Percentiles rank a stretch among this genome's conserved stretches.
Evolutionary conservation across 202 grass and related monocot genomes (phyloP).

Genomic region (Bolboschoenoplectus hybrid): DNA sequence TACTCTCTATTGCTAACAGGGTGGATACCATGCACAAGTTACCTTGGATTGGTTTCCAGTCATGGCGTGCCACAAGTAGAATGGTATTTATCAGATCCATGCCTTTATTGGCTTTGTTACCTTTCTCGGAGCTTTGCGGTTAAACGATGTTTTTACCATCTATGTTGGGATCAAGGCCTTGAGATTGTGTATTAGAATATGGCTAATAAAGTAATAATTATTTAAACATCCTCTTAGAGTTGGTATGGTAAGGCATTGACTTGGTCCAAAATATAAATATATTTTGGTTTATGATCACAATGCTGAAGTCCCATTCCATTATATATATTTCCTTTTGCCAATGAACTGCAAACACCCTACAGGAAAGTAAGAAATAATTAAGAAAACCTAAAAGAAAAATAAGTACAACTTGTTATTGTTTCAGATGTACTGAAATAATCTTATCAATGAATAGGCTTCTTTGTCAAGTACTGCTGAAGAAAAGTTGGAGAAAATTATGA

Average conservation of each 20-base stretch:
- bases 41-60: slow-evolving; percentile 99
- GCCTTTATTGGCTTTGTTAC: slow-evolving; percentile 38
- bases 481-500: slow-evolving; percentile 62
- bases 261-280: background rate
- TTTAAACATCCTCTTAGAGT: slow-evolving; percentile 9
- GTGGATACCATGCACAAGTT: slow-evolving; percentile 90
- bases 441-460: slow-evolving; percentile 59
- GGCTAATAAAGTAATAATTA: slow-evolving; percentile 13
- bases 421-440: slow-evolving; percentile 28
- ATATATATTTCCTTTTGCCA: background rate
- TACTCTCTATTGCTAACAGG: slow-evolving; percentile 84
- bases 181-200: background rate
- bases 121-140: background rate
- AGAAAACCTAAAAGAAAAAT: slow-evolving; percentile 9
- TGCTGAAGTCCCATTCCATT: slow-evolving; percentile 13
- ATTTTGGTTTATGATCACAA: slow-evolving; percentile 16
- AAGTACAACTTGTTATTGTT: background rate
- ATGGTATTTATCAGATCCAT: slow-evolving; percentile 52
- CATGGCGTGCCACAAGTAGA: slow-evolving; percentile 80
- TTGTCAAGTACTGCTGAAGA: slow-evolving; percentile 79
- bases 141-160: background rate
- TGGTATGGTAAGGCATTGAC: slow-evolving; percentile 1
- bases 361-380: slow-evolving; percentile 20
- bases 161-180: slow-evolving; percentile 9
- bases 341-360: slow-evolving; percentile 15